Base-by-base conservation (phyloP, 306 rosid species). In the Casuarina cunninghamiana region DNA sequence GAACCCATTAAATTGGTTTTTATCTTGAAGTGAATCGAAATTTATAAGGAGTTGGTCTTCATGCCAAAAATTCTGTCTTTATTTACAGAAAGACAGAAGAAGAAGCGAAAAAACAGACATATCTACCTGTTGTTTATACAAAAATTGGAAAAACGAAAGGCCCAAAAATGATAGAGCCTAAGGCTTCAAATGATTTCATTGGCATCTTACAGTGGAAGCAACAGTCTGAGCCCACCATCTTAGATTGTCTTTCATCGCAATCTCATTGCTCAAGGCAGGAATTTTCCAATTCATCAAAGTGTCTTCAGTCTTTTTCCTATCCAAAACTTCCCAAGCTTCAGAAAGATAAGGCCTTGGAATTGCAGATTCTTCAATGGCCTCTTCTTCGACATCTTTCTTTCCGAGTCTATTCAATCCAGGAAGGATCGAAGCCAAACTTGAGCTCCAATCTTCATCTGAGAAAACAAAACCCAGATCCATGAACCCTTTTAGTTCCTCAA, bases 381-480 rank as follows among this genome's bases (percentile, higher is more conserved):
- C 77, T 17, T 80, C 83, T 58, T 81, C 84, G 0, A 84, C 83
- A 7, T 60, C 81, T 44, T 53, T 86, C 77, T 82, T 89, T 46
- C 95, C 93, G 46, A 92, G 77, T 74, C 93, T 90, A 21, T 94
- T 87, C 86, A 94, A 79, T n/a, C 96, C 97, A 42, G 96, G 98
- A 84, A 94, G 82, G 62, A 94, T 88, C 7, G 91, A 84, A 79
- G 83, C 95, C 97, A 92, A 89, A 77, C 69, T 88, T 55, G 97
- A 86, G 53, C 92, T 90, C 51, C 81, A 87, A 65, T 92, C 97
- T 81, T 95, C 89, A 72, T 92, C 95, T 0, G 90, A 84, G 88
- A 92, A 92, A 76, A 90, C 93, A 87, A 92, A 92, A 39, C 97
- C 98, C 68, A 94, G 75, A 87, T 94, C 97, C 93, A 88, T 84